Base-by-base conservation (phyloP, 1,139 yeast species). In the Sugiyamaella pinicola region DNA sequence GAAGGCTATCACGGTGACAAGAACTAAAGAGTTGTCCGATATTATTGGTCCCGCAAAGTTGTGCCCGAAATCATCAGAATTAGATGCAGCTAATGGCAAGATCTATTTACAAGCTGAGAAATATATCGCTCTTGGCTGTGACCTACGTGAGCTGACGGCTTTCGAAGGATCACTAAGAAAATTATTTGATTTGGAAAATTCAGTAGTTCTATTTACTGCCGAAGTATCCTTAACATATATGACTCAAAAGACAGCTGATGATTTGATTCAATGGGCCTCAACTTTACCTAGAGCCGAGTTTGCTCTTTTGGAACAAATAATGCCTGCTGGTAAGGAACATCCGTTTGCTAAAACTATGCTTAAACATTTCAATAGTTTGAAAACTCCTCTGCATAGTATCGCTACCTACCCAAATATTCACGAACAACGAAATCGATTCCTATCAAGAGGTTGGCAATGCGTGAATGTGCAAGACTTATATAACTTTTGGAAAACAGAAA, bases 141-240 rank as follows among this genome's bases (percentile, higher is more conserved):
- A 87, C 64, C 71, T 87, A 57, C 82, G 85, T 55, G 71, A 84
- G 56, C 62, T 72, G 3, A 63, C 62, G 0, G 62, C 70, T 8
- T 84, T 82, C 60, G 62, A 72, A 42, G 58, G 65, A 6, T 72
- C 76, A 47, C 58, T 84, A 45, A 55, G 64, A 1, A 64, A 67
- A 2, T 56, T 71, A 15, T 60, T 62, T 45, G 61, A 63, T 19
- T 62, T 67, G 40, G 64, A 66, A 1, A 61, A 71, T 19, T 65
- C 78, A 2, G 66, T 79, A 4, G 80, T 79, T 49, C 75, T 86
- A 9, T 87, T 85, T 61, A 77, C 88, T 40, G 95, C 95, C 0
- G 96, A 87, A 65, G 95, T 87, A 2, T 86, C 95, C 0, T 70
- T 87, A 53, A 91, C 95, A 0, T 87, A 87, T 65, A 87, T 87